phyloP scores from a whole-genome alignment of 768 basidiomycete genomes.

The Boletus edulis region DNA sequence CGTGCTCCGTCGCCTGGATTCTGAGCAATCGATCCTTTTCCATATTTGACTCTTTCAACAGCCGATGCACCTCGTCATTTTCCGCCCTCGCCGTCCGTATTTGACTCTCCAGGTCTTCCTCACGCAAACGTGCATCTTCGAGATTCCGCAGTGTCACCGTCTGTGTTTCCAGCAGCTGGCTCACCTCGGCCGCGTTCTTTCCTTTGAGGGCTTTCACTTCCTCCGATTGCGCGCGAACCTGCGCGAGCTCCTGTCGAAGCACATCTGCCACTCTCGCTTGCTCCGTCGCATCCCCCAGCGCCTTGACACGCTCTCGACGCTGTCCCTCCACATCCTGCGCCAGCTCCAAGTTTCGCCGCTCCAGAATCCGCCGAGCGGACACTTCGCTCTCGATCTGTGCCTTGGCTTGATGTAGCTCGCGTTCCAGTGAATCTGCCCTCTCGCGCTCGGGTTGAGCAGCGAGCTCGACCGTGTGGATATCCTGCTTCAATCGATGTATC shows the following conservation, averaged over 20 bases:
- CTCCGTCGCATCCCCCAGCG: constrained; percentile 66
- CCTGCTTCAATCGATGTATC: constrained; percentile 49
- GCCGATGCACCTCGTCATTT: constrained; percentile 61
- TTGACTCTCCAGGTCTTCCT: constrained; percentile 74
- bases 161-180: constrained; percentile 71
- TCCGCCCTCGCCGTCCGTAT: constrained; percentile 69
- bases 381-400: constrained; percentile 64
- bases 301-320: constrained; percentile 50
- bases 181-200: constrained; percentile 60
- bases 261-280: constrained; percentile 58
- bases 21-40: constrained; percentile 81
- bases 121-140: constrained; percentile 71
- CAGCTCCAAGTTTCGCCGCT: constrained; percentile 61
- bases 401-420: constrained; percentile 60
- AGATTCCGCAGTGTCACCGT: constrained; percentile 65
- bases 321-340: constrained; percentile 54
- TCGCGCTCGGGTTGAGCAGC: constrained; percentile 45
- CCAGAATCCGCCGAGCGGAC: constrained; percentile 58
- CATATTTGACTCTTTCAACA: constrained; percentile 61
- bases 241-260: constrained; percentile 60
- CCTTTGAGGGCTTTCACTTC: constrained; percentile 67
- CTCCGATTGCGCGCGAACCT: constrained; percentile 60
- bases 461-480: constrained; percentile 40
- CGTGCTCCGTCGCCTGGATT: constrained; percentile 68
- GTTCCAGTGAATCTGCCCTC: constrained; percentile 55